Evolutionary conservation across 2,329 filamentous ascomycete species (phyloP), one percentile per base, ranked within the genome.

Genomic region (Aspergillus brasiliensis): DNA sequence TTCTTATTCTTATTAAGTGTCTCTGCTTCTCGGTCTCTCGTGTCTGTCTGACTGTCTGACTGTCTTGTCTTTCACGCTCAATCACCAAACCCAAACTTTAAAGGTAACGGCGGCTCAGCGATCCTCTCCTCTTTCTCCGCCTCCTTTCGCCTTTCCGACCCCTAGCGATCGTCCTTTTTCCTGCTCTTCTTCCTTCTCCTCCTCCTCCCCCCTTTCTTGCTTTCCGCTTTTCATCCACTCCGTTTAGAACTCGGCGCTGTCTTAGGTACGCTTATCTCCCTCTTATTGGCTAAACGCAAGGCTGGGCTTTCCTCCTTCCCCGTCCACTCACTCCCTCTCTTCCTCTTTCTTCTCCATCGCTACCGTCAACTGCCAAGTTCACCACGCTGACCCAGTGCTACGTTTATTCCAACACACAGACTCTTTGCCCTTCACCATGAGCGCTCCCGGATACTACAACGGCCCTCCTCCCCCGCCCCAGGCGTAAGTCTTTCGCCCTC

Each of bases 381-480:
- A 19, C 47, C 38, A 34, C 46, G 56, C 37, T 53, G 42, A 53
- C 56, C 31, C 56, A 17, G 51, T 52, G 10, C 42, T 42, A 21
- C 23, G 23, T 58, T 49, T 37, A 40, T 37, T 46, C 38, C 11
- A 19, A 25, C 44, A 31, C 21, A 53, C 48, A 51, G 59, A 57
- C 61, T 56, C 34, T 42, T 51, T 28, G n/a, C 17, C 48, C 60
- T 46, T 56, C 61, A 62, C 47, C 56, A 69, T 69, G 60, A 67
- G 66, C 56, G 53, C 63, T 38, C 53, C 60, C 15, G 61, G 65
- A 52, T 62, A 70, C 57, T 70, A 71, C 62, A 61, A 63, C 28
- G 61, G 62, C 7, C 72, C 71, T 55, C 76, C 74, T 57, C 72
- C 75, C 51, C 76, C 75, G 54, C 77, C 72, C 57, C 78, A 75